Evolutionary conservation across 495 filamentous ascomycete species (phyloP).

Genomic region (Podospora pseudocomata): DNA sequence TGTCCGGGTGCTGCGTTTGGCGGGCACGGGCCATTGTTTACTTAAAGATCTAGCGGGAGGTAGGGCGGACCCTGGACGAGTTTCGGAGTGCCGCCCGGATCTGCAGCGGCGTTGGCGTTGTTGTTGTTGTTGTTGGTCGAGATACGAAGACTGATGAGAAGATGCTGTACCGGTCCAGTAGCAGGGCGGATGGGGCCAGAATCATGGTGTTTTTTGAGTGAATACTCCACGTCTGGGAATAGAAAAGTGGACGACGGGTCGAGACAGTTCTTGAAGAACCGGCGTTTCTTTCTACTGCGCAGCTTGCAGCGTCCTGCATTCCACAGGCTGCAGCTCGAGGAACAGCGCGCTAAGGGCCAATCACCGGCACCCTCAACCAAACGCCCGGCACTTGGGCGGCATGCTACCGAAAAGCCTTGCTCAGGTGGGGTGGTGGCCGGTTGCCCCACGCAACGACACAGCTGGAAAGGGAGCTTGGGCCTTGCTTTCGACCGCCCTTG

Average conservation of each 20-base stretch:
- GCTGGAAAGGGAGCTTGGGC: slow-evolving; percentile 16
- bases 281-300: neutral
- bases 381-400: slow-evolving; percentile 6
- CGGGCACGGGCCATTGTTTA: slow-evolving; percentile 38
- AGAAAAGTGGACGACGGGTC: neutral
- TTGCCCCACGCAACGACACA: slow-evolving; percentile 19
- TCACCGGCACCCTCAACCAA: neutral
- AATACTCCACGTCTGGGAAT: neutral
- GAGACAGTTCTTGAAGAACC: neutral
- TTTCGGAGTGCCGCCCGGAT: neutral
- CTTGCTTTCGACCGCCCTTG: slow-evolving; percentile 4
- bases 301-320: neutral
- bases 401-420: slow-evolving; percentile 1
- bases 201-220: slow-evolving; percentile 5
- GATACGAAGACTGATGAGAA: neutral
- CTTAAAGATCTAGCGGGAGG: slow-evolving; percentile 18
- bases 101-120: neutral
- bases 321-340: neutral
- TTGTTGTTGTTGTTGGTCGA: too few species aligned
- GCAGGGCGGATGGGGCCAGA: neutral
- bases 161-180: neutral
- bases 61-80: slow-evolving; percentile 7
- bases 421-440: neutral
- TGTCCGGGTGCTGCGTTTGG: slow-evolving; percentile 27
- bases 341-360: neutral